phyloP scores from a whole-genome alignment of 257 asterid species.

The Salvia hispanica region DNA sequence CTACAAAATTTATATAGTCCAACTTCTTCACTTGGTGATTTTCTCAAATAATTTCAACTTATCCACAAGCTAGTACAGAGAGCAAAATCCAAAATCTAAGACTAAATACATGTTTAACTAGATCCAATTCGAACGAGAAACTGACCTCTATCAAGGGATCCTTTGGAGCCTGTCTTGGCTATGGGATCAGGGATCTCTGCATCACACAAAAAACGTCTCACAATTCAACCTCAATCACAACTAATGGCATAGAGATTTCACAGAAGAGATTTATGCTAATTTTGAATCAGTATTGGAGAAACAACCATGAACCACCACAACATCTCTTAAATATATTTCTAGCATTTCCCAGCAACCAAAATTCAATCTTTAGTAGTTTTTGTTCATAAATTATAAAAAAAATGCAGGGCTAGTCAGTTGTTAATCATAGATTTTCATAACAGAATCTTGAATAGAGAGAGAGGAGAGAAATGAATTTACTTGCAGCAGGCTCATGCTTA shows the following conservation, averaged over 20 bases:
- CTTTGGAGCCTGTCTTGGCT: conserved; percentile 50
- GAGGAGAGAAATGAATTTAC: conserved; percentile 17
- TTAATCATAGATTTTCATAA: no score
- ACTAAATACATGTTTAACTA: no score
- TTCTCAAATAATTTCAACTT: background rate
- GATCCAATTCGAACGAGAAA: background rate
- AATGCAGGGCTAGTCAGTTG: background rate
- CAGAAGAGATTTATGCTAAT: background rate
- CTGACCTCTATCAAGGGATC: conserved; percentile 77
- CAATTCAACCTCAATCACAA: background rate
- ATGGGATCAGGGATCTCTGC: conserved; percentile 53
- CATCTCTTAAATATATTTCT: background rate
- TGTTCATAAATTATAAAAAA: background rate
- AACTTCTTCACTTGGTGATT: background rate
- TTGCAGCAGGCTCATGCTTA: conserved; percentile 44
- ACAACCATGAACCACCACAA: conserved; percentile 18
- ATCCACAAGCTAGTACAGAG: background rate
- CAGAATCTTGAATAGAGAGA: background rate
- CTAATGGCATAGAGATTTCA: background rate
- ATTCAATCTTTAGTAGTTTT: background rate
- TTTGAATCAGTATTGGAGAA: background rate
- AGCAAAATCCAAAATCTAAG: no score
- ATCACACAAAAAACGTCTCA: conserved; percentile 5
- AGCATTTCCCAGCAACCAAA: background rate
- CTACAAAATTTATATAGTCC: conserved; percentile 40